Percentiles rank a stretch among this genome's conserved stretches.
Conservation (phyloP, 805 yeast genomes). For the Ogataea methylovora region DNA sequence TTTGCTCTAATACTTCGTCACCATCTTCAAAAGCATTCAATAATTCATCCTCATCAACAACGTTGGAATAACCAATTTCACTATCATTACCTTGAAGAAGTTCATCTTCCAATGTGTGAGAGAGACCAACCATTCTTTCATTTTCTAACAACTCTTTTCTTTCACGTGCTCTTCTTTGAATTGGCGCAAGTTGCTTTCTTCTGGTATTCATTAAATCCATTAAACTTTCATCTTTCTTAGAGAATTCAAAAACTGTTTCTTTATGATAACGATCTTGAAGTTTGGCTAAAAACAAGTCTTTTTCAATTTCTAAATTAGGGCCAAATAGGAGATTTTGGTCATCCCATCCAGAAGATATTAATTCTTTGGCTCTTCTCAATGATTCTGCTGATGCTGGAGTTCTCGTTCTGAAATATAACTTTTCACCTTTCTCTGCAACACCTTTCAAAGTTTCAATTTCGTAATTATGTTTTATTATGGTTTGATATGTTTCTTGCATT, state of each 20-base stretch:
- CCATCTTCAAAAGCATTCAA: conserved; percentile 45
- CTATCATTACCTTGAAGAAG: conserved; percentile 40
- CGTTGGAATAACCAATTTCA: conserved; percentile 28
- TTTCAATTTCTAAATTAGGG: conserved; percentile 64
- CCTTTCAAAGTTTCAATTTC: conserved; percentile 59
- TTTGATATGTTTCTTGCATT: conserved; percentile 63
- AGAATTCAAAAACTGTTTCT: conserved; percentile 93
- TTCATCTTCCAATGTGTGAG: conserved; percentile 70
- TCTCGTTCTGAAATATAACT: conserved; percentile 77
- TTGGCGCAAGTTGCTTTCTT: conserved; percentile 81
- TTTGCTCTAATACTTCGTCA: conserved; percentile 25
- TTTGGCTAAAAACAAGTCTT: conserved; percentile 62
- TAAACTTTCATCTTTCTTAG: conserved; percentile 59
- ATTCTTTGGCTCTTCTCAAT: conserved; percentile 77
- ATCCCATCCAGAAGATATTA: conserved; percentile 78
- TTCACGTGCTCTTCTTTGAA: conserved; percentile 73
- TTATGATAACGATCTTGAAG: conserved; percentile 61
- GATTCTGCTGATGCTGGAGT: conserved; percentile 81
- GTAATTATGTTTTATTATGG: conserved; percentile 50
- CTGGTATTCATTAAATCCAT: conserved; percentile 80
- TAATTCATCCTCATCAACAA: conserved; percentile 40
- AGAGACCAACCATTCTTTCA: conserved; percentile 69
- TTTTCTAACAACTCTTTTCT: conserved; percentile 58
- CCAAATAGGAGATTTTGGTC: conserved; percentile 78
- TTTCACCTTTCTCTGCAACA: conserved; percentile 84